These are phyloP conservation scores for Micractinium conductrix DNA, from an alignment of 139 green algal genomes.

Conservation along the genomic window DNA sequence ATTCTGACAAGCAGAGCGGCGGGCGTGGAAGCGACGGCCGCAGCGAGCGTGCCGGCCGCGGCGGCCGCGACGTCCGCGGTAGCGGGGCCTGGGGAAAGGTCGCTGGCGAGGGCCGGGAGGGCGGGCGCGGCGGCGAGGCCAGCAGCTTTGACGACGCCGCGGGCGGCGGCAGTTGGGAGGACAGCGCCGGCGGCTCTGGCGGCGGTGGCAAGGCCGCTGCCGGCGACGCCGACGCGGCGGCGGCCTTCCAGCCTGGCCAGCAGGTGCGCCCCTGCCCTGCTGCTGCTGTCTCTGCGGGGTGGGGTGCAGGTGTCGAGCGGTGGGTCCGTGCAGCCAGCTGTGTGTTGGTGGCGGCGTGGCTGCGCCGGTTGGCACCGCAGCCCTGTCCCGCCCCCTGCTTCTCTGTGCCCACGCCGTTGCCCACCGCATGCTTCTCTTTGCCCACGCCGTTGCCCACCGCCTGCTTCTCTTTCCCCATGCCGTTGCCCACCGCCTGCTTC, in stretches of 20 bases:
- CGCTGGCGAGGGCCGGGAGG: background rate
- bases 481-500: no score
- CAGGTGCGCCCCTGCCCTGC: background rate
- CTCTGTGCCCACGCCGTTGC: no score
- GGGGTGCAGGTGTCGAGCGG: no score
- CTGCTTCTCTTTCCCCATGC: no score
- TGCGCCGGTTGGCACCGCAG: no score
- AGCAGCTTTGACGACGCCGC: no score
- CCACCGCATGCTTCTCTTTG: no score
- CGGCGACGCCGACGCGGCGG: background rate
- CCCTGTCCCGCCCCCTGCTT: no score
- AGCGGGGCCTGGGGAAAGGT: background rate
- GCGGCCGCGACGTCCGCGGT: background rate
- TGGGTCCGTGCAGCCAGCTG: no score
- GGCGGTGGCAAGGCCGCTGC: background rate
- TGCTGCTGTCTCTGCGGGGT: no score
- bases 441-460: no score
- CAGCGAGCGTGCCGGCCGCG: background rate
- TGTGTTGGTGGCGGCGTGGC: no score
- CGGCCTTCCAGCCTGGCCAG: slow-evolving; percentile 25
- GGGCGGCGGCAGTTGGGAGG: background rate
- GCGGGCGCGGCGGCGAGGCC: background rate
- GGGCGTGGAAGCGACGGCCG: background rate
- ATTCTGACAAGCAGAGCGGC: background rate
- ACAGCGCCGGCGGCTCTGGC: background rate